Conservation (phyloP, 352 stramenopile genomes). For the Pythium rishiriense region DNA sequence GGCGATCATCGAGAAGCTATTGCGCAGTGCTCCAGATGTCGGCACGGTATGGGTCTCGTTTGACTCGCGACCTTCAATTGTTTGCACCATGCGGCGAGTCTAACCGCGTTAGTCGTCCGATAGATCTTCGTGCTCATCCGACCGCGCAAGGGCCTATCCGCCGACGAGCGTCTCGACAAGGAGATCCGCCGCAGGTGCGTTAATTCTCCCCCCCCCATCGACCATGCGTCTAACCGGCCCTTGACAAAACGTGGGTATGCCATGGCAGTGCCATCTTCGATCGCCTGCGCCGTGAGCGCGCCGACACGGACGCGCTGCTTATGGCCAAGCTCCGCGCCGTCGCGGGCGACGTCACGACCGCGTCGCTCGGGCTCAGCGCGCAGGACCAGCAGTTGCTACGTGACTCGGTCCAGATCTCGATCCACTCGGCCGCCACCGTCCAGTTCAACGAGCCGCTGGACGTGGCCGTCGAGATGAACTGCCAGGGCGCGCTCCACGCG, state of each 20-base stretch:
- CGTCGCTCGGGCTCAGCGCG: constrained; percentile 53
- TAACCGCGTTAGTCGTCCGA: constrained; percentile 4
- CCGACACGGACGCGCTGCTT: constrained; percentile 53
- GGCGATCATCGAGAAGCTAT: constrained; percentile 79
- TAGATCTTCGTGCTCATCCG: constrained; percentile 81
- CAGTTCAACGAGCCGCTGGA: constrained; percentile 88
- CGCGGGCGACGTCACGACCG: constrained; percentile 67
- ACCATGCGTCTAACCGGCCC: not conserved
- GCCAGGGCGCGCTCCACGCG: constrained; percentile 61
- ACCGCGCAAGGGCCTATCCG: constrained; percentile 66
- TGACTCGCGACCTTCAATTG: not conserved
- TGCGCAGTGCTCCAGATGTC: constrained; percentile 65
- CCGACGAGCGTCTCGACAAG: constrained; percentile 55
- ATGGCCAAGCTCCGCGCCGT: constrained; percentile 60
- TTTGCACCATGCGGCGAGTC: not conserved
- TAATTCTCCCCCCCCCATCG: no score
- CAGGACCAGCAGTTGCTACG: constrained; percentile 48
- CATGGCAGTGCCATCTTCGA: constrained; percentile 64
- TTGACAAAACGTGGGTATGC: constrained; percentile 9
- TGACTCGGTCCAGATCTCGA: constrained; percentile 56
- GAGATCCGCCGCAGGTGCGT: constrained; percentile 64
- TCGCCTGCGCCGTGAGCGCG: constrained; percentile 51
- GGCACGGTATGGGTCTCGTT: constrained; percentile 34
- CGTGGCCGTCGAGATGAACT: constrained; percentile 88
- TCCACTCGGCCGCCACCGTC: constrained; percentile 86